Evolutionary conservation across 768 basidiomycete species (phyloP).

Genomic region (Podaxis carcinomalis): DNA sequence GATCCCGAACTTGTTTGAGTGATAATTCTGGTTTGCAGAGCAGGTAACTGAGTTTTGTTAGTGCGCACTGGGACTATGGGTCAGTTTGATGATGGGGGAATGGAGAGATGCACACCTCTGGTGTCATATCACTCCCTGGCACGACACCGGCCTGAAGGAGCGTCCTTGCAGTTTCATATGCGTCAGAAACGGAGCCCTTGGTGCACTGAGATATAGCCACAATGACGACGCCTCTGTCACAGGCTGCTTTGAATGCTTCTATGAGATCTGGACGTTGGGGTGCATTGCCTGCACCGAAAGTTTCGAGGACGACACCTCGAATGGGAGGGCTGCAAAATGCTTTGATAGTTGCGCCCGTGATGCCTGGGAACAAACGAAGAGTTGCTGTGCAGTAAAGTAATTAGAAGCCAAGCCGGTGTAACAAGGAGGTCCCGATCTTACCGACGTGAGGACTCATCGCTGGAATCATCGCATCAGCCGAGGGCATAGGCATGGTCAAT

Average conservation of each 20-base stretch:
- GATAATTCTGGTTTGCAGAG: constrained; percentile 81
- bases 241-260: constrained; percentile 74
- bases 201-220: constrained; percentile 91
- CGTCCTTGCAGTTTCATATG: constrained; percentile 75
- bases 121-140: constrained; percentile 90
- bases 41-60: constrained; percentile 87
- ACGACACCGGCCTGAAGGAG: constrained; percentile 74
- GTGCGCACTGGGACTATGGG: constrained; percentile 59
- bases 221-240: constrained; percentile 77
- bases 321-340: constrained; percentile 75
- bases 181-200: constrained; percentile 81
- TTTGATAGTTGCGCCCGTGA: constrained; percentile 66
- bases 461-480: constrained; percentile 24
- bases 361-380: constrained; percentile 84
- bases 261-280: constrained; percentile 78
- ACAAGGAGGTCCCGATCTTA: constrained; percentile 26
- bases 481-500: background rate
- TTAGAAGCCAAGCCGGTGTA: constrained; percentile 4
- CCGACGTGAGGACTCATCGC: constrained; percentile 83
- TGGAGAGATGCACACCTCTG: constrained; percentile 54
- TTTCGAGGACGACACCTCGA: constrained; percentile 82
- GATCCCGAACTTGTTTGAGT: constrained; percentile 60
- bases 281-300: constrained; percentile 91
- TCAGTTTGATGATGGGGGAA: background rate
- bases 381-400: constrained; percentile 51